Base-by-base conservation (phyloP, 768 basidiomycete species). In the Gloeopeniophorella convolvens region DNA sequence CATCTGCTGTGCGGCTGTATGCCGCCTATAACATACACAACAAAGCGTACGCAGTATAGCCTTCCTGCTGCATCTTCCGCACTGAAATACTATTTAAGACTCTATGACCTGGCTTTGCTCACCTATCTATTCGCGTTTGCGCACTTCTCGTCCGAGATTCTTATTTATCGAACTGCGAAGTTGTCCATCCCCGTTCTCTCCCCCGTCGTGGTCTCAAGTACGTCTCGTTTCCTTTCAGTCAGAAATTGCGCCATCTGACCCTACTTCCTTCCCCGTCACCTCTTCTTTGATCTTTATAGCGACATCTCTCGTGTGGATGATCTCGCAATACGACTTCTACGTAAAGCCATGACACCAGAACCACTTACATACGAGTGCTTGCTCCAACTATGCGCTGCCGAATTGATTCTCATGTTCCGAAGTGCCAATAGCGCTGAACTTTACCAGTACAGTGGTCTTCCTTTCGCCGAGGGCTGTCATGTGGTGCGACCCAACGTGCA, bases 41-140 rank as follows among this genome's bases (percentile, higher is more conserved):
- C 62, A 89, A 89, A 69, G 71, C 75, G 95, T 94, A 63, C 57
- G 83, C 71, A 16, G 16, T 42, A 33, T 40, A 21, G 5, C 27
- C 30, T 27, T 21, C 5, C 34, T 44, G 30, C 45, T 32, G 18
- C 11, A n/a, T 16, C 21, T 10, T 35, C 44, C 8, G 26, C 23
- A 32, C 32, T 51, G 30, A 52, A 42, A 41, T 18, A 13, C 31
- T 37, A 5, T 60, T 45, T n/a, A 59, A 97, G 94, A 23, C 69
- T 93, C 18, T 99, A 96, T 68, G 85, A 95, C 65, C 83, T 96
- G 72, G 78, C 91, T 5, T 68, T 96, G 51, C 71, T 85, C 61
- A 85, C 89, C 31, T 98, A 95, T 70, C 77, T 92, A 48, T 81
- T 97, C 60, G 95, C 92, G 2, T 86, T 91, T 62, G 78, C 75